Conservation (phyloP, 345 rosid species). For the Linum tenue region DNA sequence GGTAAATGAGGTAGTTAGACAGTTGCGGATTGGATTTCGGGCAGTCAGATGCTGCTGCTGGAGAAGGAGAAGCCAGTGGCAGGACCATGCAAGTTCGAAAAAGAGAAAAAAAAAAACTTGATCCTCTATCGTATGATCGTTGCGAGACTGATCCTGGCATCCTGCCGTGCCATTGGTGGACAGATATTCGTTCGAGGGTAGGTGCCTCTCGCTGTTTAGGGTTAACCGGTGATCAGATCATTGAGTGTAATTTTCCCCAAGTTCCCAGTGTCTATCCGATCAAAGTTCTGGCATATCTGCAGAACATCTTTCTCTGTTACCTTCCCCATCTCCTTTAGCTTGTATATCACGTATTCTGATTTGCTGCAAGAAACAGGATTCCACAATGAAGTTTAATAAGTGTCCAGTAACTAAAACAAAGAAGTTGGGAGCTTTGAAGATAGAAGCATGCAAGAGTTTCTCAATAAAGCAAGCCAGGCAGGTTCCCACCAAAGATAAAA, state of each 20-base stretch:
- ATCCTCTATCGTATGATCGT: too few relatives aligned
- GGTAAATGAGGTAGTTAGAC: too few relatives aligned
- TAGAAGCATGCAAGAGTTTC: neutral
- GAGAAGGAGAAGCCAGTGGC: too few relatives aligned
- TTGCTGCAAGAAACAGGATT: constrained; percentile 28
- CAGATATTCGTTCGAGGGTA: neutral
- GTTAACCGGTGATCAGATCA: constrained; percentile 42
- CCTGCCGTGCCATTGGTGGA: neutral
- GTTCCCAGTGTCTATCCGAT: constrained; percentile 55
- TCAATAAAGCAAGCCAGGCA: too few relatives aligned
- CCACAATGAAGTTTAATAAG: neutral
- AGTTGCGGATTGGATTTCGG: too few relatives aligned
- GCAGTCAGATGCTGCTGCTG: too few relatives aligned
- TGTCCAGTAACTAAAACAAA: neutral
- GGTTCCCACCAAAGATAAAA: too few relatives aligned
- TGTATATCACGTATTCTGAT: constrained; percentile 71
- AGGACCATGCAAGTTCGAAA: too few relatives aligned
- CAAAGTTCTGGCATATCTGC: constrained; percentile 50
- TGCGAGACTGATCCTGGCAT: too few relatives aligned
- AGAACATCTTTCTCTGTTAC: constrained; percentile 52
- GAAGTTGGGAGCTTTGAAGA: neutral
- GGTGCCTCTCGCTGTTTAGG: neutral
- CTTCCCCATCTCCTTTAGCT: constrained; percentile 69
- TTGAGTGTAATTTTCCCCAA: constrained; percentile 68
- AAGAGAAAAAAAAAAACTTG: too few relatives aligned